Evolutionary conservation across 768 basidiomycete genomes (phyloP).

Genomic region (Hygrophorus pudorinus): DNA sequence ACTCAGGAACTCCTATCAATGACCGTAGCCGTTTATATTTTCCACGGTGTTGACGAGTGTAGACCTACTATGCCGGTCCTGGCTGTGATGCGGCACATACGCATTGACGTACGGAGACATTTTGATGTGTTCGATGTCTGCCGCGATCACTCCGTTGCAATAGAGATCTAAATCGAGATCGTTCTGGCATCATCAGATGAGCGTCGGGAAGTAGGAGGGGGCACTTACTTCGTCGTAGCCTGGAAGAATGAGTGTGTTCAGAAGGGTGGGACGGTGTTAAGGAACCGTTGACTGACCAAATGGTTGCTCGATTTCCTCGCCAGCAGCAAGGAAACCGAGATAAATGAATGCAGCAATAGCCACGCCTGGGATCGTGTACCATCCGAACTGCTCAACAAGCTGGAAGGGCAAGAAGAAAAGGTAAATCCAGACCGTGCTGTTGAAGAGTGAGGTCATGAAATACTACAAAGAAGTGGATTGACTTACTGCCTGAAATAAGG

Average conservation of each 20-base stretch:
- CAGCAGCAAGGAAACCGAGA: slow-evolving; percentile 67
- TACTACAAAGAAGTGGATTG: background rate
- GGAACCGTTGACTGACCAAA: slow-evolving; percentile 33
- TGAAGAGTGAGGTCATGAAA: background rate
- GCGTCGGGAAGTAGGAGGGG: slow-evolving; percentile 1
- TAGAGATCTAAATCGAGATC: slow-evolving; percentile 61
- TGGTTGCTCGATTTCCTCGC: slow-evolving; percentile 61
- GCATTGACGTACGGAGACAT: slow-evolving; percentile 41
- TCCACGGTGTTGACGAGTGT: no score
- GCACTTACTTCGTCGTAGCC: slow-evolving; percentile 49
- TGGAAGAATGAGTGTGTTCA: slow-evolving; percentile 11
- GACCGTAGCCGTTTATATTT: no score
- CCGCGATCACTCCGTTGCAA: slow-evolving; percentile 44
- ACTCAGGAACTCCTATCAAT: no score
- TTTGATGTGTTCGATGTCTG: slow-evolving; percentile 48
- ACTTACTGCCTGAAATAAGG: slow-evolving; percentile 22
- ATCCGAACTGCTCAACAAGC: slow-evolving; percentile 48
- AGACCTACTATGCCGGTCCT: slow-evolving; percentile 1
- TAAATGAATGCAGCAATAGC: slow-evolving; percentile 61
- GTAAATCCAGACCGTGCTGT: slow-evolving; percentile 60
- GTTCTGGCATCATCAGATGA: slow-evolving; percentile 27
- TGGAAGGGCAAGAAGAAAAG: slow-evolving; percentile 75
- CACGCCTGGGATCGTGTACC: slow-evolving; percentile 59
- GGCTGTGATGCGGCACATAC: slow-evolving; percentile 24
- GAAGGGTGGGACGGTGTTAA: background rate